Base-by-base conservation (phyloP, 108 stramenopile species). In the Seminavis robusta region DNA sequence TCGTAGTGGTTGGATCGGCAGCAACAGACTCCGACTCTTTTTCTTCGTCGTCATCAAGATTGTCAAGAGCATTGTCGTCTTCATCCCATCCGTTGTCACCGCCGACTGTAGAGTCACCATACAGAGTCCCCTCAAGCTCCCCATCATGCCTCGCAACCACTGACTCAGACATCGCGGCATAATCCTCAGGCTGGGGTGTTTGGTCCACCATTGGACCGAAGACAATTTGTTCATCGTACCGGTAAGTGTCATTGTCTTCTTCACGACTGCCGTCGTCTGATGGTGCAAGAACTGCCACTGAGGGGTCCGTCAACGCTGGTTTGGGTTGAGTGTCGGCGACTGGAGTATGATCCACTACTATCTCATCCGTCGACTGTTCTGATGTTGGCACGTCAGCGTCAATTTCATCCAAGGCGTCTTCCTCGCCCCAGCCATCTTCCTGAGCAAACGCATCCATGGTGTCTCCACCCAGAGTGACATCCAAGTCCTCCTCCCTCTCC, bases 121-220 rank as follows among this genome's bases (percentile, higher is more conserved):
- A 63, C 57, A 56, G 53, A 37, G 63, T 65, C 3, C 41, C 71
- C 15, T 53, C 48, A 4, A 33, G 29, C 29, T 71, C 69, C 15
- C 45, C 43, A 28, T 41, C 50, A 46, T n/a, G 8, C 20, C 10
- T 37, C 6, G 25, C 37, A 19, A 38, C 36, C 11, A 10, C 23
- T 3, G 45, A 32, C 17, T 47, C 59, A 21, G 43, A 50, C 0
- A 53, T 24, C 34, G 40, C 29, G 9, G 33, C 47, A 16, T 11
- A 10, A 24, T 45, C 50, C 26, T 56, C 28, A 26, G 60, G 36
- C 26, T 53, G 38, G 10, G 73, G 73, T 25, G 73, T 74, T 27
- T 63, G 66, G 32, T 74, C 73, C 7, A 74, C 73, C 44, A 74
- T 47, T n/a, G 55, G 60, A 1, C 73, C 73, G 39, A 50, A 74